phyloP scores from a whole-genome alignment of 2,329 filamentous ascomycete species.

The Aureobasidium zeae region DNA sequence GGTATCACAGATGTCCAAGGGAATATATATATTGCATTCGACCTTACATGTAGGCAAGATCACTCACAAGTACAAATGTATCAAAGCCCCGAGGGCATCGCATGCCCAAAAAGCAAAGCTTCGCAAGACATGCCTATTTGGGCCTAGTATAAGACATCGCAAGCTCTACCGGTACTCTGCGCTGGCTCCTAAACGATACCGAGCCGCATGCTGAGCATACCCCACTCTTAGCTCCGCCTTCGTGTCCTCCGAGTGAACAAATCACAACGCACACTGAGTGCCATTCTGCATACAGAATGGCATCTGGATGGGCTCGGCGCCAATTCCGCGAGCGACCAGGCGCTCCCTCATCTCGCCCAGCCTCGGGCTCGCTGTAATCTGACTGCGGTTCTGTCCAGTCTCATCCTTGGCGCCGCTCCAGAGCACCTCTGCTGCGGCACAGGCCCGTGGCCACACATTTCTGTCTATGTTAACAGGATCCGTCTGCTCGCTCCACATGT shows the following conservation, averaged over 20 bases:
- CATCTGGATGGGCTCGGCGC: conserved; percentile 60
- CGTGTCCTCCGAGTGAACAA: not conserved
- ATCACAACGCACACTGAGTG: conserved; percentile 34
- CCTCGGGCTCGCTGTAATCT: conserved; percentile 59
- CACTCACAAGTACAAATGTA: too few species aligned
- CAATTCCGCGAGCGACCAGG: conserved; percentile 58
- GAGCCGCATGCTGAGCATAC: too few species aligned
- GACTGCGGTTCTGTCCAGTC: conserved; percentile 58
- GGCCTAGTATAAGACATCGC: too few species aligned
- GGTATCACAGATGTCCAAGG: not conserved
- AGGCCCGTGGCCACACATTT: conserved; percentile 68
- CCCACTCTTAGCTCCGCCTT: not conserved
- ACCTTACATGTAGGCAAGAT: not conserved
- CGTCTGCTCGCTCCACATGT: conserved; percentile 71
- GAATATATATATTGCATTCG: not conserved
- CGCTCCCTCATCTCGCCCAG: conserved; percentile 69
- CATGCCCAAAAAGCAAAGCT: too few species aligned
- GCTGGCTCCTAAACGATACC: too few species aligned
- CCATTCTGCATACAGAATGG: conserved; percentile 59
- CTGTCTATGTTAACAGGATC: conserved; percentile 67
- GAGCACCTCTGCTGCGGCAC: conserved; percentile 66
- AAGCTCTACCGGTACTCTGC: too few species aligned
- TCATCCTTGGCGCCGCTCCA: conserved; percentile 66
- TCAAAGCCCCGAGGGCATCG: too few species aligned
- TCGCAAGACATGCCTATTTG: not conserved